A percentile compares a stretch with the other conserved stretches of the same genome.
These are phyloP conservation scores for Penicillium antarcticum DNA, from an alignment of 495 filamentous ascomycete species.

Conservation along the genomic window DNA sequence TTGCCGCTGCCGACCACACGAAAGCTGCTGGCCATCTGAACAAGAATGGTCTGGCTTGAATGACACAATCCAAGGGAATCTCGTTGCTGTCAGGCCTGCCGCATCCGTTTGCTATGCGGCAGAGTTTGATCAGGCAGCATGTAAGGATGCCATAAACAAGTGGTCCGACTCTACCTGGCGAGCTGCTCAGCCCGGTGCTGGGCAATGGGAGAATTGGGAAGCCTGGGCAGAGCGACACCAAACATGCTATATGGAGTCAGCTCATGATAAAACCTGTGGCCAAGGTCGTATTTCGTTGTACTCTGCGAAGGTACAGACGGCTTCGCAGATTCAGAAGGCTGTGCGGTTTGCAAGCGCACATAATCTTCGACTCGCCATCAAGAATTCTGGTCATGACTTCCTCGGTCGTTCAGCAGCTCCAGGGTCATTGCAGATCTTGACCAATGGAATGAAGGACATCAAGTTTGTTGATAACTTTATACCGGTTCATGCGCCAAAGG, in stretches of 20 bases:
- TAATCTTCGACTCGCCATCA: conserved; percentile 42
- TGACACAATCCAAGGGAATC: conserved; percentile 29
- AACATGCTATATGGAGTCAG: conserved; percentile 52
- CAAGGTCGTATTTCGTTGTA: conserved; percentile 39
- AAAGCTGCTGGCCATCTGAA: conserved; percentile 38
- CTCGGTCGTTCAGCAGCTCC: conserved; percentile 49
- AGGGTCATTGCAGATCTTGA: conserved; percentile 52
- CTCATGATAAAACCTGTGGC: conserved; percentile 11
- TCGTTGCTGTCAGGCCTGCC: conserved; percentile 37
- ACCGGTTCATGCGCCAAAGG: conserved; percentile 11
- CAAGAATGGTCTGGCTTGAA: conserved; percentile 38
- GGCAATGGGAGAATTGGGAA: conserved; percentile 44
- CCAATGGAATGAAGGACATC: conserved; percentile 46
- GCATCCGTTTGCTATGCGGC: conserved; percentile 40
- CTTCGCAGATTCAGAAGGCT: conserved; percentile 34
- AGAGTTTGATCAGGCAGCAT: conserved; percentile 24
- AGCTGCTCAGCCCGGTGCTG: conserved; percentile 36
- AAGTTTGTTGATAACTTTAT: conserved; percentile 26
- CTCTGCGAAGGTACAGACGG: conserved; percentile 28
- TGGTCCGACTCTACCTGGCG: conserved; percentile 28
- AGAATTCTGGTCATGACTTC: conserved; percentile 57
- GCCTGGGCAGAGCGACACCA: conserved; percentile 53
- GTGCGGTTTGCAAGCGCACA: conserved; percentile 22
- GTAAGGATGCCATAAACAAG: conserved; percentile 16
- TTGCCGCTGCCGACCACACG: conserved; percentile 25